Evolutionary conservation across 257 asterid species (phyloP).

Genomic region (Fraxinus pennsylvanica): DNA sequence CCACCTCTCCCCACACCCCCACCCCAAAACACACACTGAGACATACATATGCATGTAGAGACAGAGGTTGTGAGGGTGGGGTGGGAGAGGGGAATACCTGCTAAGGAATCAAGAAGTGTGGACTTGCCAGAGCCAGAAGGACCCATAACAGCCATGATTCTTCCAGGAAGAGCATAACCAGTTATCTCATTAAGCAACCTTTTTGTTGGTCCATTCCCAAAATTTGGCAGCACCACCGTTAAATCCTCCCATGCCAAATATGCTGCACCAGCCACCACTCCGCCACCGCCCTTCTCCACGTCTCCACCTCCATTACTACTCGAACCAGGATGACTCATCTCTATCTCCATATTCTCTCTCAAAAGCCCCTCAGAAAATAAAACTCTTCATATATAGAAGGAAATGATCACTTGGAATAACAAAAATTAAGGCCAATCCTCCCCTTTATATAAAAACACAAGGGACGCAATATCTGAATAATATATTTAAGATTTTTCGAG

Average conservation of each 20-base stretch:
- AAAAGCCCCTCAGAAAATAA: background rate
- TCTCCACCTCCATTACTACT: slow-evolving; percentile 20
- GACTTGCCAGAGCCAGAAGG: slow-evolving; percentile 96
- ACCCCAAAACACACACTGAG: background rate
- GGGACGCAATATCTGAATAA: background rate
- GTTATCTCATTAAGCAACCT: slow-evolving; percentile 60
- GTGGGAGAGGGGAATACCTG: slow-evolving; percentile 46
- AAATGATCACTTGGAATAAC: background rate
- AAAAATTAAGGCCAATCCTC: background rate
- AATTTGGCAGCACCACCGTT: slow-evolving; percentile 65
- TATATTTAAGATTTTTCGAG: background rate
- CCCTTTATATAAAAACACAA: background rate
- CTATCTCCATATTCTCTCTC: slow-evolving; percentile 46
- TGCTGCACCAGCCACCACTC: slow-evolving; percentile 30
- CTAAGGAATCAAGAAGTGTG: slow-evolving; percentile 74
- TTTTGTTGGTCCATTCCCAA: slow-evolving; percentile 64
- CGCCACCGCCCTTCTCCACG: slow-evolving; percentile 29
- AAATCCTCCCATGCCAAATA: slow-evolving; percentile 77
- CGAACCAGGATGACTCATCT: slow-evolving; percentile 21
- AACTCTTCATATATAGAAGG: background rate
- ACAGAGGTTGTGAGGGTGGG: background rate
- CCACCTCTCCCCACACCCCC: too few relatives aligned
- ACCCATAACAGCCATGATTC: slow-evolving; percentile 91
- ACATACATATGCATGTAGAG: background rate
- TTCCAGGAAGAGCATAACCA: slow-evolving; percentile 81